These are phyloP conservation scores for Pichia phayaonensis DNA, from an alignment of 805 yeast species.

Conservation along the genomic window DNA sequence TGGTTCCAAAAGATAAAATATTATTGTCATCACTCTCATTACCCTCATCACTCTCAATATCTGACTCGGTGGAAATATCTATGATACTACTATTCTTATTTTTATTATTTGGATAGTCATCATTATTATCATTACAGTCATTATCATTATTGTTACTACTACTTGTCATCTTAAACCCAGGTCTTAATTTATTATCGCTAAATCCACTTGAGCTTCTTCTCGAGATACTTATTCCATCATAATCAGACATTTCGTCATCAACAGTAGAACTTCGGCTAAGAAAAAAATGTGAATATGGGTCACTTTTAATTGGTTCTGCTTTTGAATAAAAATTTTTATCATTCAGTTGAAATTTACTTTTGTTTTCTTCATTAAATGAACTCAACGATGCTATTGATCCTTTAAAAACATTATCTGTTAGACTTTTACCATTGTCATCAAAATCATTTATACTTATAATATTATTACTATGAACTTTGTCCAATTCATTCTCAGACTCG, in stretches of 20 bases:
- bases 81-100: background rate
- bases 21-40: slow-evolving; percentile 8
- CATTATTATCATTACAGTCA: background rate
- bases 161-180: background rate
- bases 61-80: background rate
- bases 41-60: background rate
- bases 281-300: slow-evolving; percentile 15
- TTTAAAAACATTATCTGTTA: slow-evolving; percentile 5
- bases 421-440: slow-evolving; percentile 1
- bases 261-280: background rate
- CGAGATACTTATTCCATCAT: slow-evolving; percentile 2
- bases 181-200: background rate
- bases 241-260: slow-evolving; percentile 1
- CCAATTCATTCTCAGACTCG: slow-evolving; percentile 10
- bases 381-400: slow-evolving; percentile 14
- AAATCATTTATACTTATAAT: background rate
- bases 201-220: background rate
- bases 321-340: slow-evolving; percentile 11
- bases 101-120: background rate
- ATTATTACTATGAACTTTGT: background rate
- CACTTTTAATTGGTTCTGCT: slow-evolving; percentile 2
- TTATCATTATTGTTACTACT: background rate
- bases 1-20: slow-evolving; percentile 12
- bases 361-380: slow-evolving; percentile 15
- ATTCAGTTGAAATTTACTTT: slow-evolving; percentile 12